phyloP scores from a whole-genome alignment of 1,284 basidiomycete species.

The Microbotryum silenes-acaulis region DNA sequence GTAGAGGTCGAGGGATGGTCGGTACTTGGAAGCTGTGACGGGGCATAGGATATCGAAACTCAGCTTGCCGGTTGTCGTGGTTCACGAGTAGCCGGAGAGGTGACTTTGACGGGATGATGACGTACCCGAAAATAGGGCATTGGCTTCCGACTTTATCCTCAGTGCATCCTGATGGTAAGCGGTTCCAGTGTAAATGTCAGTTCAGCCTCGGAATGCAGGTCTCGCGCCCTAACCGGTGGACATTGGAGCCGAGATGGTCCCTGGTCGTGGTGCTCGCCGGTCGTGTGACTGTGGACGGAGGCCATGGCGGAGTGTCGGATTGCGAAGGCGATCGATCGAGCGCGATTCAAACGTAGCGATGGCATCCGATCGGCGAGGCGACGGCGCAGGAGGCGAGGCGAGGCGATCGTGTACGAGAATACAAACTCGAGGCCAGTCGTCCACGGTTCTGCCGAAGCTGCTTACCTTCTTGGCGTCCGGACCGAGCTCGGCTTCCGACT shows the following conservation, averaged over 20 bases:
- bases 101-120: background rate
- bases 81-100: background rate
- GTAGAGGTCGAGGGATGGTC: constrained; percentile 36
- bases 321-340: background rate
- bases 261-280: background rate
- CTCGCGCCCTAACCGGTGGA: background rate
- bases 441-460: background rate
- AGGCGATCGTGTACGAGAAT: background rate
- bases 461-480: constrained; percentile 30
- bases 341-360: background rate
- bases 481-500: constrained; percentile 12
- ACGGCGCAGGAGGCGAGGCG: too few relatives aligned
- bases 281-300: background rate
- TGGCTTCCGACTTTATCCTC: constrained; percentile 67
- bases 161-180: constrained; percentile 30
- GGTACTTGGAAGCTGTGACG: constrained; percentile 28
- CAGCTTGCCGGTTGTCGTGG: background rate
- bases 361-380: background rate
- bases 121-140: constrained; percentile 72
- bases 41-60: constrained; percentile 2
- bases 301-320: background rate
- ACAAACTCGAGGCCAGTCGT: background rate
- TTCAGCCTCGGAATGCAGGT: background rate
- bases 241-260: background rate
- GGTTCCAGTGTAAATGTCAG: background rate